Evolutionary conservation across 139 green algal genomes (phyloP), one percentile per base, ranked within the genome.

Genomic region (Penium margaritaceum): DNA sequence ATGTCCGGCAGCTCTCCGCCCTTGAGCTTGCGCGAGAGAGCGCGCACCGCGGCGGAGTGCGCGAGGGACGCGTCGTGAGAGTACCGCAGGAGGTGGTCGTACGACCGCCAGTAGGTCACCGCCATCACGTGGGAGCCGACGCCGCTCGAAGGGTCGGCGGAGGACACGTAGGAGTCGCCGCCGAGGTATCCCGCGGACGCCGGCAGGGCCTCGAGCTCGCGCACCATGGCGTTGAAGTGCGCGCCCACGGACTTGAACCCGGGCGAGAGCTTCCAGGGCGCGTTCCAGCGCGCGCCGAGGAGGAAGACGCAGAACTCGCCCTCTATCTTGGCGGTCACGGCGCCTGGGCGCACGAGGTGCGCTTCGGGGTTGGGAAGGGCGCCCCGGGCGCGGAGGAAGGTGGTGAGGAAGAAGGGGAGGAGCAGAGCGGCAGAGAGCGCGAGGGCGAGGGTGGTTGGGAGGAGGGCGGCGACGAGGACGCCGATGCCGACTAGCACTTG

Each of bases 251-350:
- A 37, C 29, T 72, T 60, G 7, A 72, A 62, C 5, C 34, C 36
- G 24, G 27, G 12, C n/a, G 64, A 63, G 29, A 72, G 30, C 64
- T 72, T 72, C 64, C 64, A 72, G 46, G 64, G 24, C 5, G 64
- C 64, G 38, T 72, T 72, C 17, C 32, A 63, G 24, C 64, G 36
- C 9, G 39, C 36, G 12, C 64, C 64, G 5, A 72, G 64, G 27
- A 72, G 64, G 24, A 72, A 57, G 12, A 72, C 39, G 51, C 64
- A 72, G 19, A 72, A 72, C 35, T 72, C 64, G 5, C 64, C 64
- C 3, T 72, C 64, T 21, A 72, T 32, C 64, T 63, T 62, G 14
- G 64, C 64, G 15, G 64, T 72, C 41, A 72, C 17, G 15, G 35
- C 5, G 12, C 64, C 64, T 15, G 3, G 9, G 5, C n/a, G 24